Percentiles rank a stretch among this genome's conserved stretches.
phyloP scores from a whole-genome alignment of 495 filamentous ascomycete species.

The Trichoderma erinaceum region DNA sequence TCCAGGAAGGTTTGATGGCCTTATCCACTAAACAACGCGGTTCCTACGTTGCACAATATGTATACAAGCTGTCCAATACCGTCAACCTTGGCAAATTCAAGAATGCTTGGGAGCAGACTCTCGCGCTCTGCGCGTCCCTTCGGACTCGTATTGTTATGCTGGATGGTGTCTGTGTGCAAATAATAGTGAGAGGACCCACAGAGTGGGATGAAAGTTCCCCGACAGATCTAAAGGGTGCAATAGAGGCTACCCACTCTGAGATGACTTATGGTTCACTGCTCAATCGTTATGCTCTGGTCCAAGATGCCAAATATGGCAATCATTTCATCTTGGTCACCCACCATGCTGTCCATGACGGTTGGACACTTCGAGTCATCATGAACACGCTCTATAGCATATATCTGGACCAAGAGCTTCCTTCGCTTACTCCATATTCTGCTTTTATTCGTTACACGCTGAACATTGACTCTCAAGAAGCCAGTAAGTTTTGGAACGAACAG shows the following conservation, averaged over 20 bases:
- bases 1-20: conserved; percentile 33
- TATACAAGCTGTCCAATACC: not conserved
- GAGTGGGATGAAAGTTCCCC: not conserved
- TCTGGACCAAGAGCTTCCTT: not conserved
- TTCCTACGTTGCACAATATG: conserved; percentile 8
- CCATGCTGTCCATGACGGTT: conserved; percentile 8
- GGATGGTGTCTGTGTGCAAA: not conserved
- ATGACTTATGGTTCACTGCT: conserved; percentile 20
- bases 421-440: not conserved
- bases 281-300: conserved; percentile 24
- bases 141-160: conserved; percentile 10
- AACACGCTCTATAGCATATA: conserved; percentile 16
- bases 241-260: not conserved
- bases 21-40: conserved; percentile 24
- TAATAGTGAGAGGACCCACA: not conserved
- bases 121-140: conserved; percentile 7
- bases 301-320: conserved; percentile 10
- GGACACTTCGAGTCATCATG: conserved; percentile 12
- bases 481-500: not conserved
- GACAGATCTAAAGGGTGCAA: not conserved
- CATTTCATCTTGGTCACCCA: conserved; percentile 46
- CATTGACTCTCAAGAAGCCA: not conserved
- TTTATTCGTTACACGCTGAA: conserved; percentile 8
- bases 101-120: not conserved
- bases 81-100: not conserved